Percentiles rank a stretch among this genome's conserved stretches.
phyloP scores from a whole-genome alignment of 2,329 filamentous ascomycete genomes.

The Triangularia setosa region DNA sequence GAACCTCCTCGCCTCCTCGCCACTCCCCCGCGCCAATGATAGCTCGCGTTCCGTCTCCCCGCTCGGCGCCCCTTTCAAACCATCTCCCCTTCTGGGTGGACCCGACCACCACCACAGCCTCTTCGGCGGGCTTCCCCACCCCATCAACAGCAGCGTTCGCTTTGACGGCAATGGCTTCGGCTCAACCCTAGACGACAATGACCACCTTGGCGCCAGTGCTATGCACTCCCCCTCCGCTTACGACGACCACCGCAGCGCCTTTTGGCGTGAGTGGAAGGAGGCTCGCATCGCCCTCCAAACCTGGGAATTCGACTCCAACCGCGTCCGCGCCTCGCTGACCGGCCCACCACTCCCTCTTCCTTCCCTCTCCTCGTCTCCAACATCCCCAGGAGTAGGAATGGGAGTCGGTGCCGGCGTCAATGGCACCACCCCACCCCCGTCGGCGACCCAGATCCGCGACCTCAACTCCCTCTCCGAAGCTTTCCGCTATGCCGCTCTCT shows the following conservation, averaged over 20 bases:
- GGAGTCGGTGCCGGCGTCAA: background rate
- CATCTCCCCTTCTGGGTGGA: conserved; percentile 23
- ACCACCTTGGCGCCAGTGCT: conserved; percentile 42
- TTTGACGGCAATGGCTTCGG: conserved; percentile 67
- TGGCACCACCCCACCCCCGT: conserved; percentile 14
- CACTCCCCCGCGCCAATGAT: conserved; percentile 10
- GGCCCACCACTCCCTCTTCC: conserved; percentile 8
- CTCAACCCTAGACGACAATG: conserved; percentile 52
- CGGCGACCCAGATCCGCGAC: conserved; percentile 63
- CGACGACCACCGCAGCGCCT: conserved; percentile 60
- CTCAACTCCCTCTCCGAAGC: conserved; percentile 81
- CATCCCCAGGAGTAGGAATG: conserved; percentile 11
- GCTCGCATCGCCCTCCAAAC: conserved; percentile 70
- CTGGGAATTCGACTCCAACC: conserved; percentile 68
- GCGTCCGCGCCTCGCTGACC: conserved; percentile 46
- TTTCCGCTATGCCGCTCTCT: conserved; percentile 82
- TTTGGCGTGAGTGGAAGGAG: conserved; percentile 85
- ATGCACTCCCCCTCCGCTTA: conserved; percentile 42
- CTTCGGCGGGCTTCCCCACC: conserved; percentile 45
- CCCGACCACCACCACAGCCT: conserved; percentile 27
- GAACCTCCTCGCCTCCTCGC: conserved; percentile 27
- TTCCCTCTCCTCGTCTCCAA: background rate
- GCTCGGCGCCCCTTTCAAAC: conserved; percentile 41
- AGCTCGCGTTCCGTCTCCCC: conserved; percentile 32
- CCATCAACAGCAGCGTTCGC: conserved; percentile 37